Evolutionary conservation across 2,329 filamentous ascomycete genomes (phyloP), one percentile per base, ranked within the genome.

Genomic region (Huntiella savannae): DNA sequence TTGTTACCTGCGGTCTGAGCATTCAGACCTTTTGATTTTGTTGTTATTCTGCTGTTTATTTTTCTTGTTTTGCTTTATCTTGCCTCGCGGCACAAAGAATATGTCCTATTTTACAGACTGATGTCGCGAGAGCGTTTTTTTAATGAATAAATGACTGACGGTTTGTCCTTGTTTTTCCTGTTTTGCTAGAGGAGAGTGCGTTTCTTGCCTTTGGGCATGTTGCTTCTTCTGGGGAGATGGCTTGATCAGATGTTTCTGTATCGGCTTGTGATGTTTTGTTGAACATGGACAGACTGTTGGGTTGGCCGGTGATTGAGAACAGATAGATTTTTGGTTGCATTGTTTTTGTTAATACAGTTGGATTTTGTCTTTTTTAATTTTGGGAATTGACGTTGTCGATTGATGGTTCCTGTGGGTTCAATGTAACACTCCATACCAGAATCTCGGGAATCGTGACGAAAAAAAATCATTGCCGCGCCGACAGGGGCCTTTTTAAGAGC

Each of bases 81-180:
- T 33, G 13, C 34, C 8, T 15, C 10, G 16, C 15, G 11, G 11
- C 15, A 17, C 8, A 7, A 11, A 13, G 16, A 17, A 11, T 40
- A 6, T 40, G 11, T 40, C 15, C 12, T 16, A 12, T 19, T 40
- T 15, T 15, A 39, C 15, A 13, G 43, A 39, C 35, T 39, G 16
- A 7, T 36, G 19, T 28, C 40, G 19, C 37, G 16, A 39, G 43
- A 39, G 43, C 36, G 38, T 46, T 36, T 17, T 46, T 28, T 19
- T 48, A 22, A 49, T 49, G 47, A 49, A 49, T 49, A 49, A 45
- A 49, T 40, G 47, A 49, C 47, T 49, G 13, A 45, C 42, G 42
- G 38, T 22, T 28, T 28, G 22, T 28, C 22, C 22, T 28, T 28
- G 22, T 28, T 28, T 28, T 28, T 28, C 22, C 22, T 41, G 12